Conservation (phyloP, 768 basidiomycete genomes). For the Trametes elegans region DNA sequence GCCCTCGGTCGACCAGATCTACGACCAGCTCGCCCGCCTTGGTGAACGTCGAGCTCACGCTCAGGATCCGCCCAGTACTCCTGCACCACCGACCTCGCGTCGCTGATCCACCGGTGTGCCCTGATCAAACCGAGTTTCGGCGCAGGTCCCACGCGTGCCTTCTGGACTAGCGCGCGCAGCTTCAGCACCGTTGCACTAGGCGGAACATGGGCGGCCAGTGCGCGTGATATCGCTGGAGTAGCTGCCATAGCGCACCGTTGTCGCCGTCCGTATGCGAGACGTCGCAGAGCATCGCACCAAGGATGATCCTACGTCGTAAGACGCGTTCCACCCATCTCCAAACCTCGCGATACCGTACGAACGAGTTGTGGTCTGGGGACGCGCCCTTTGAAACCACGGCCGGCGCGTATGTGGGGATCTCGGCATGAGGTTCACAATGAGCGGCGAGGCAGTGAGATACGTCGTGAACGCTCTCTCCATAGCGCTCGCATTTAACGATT, state of each 20-base stretch:
- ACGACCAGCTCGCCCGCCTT: constrained; percentile 81
- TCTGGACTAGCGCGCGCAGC: constrained; percentile 66
- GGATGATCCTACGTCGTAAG: constrained; percentile 74
- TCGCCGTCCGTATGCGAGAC: constrained; percentile 35
- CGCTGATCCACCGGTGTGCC: constrained; percentile 57
- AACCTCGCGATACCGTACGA: constrained; percentile 72
- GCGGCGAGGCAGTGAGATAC: constrained; percentile 54
- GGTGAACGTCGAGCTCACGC: constrained; percentile 72
- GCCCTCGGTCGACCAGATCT: constrained; percentile 81
- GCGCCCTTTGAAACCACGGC: constrained; percentile 22
- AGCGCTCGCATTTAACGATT: constrained; percentile 51
- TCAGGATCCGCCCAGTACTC: constrained; percentile 71
- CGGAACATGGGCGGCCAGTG: constrained; percentile 83
- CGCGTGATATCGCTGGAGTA: constrained; percentile 58
- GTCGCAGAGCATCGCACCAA: constrained; percentile 51
- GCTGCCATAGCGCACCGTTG: constrained; percentile 50
- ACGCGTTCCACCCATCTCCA: constrained; percentile 85
- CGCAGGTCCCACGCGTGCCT: constrained; percentile 25
- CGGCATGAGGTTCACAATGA: constrained; percentile 49
- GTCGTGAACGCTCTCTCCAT: constrained; percentile 50
- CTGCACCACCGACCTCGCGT: constrained; percentile 62
- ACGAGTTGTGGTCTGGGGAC: constrained; percentile 47
- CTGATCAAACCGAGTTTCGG: constrained; percentile 29
- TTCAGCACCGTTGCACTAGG: constrained; percentile 73
- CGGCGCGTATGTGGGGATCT: constrained; percentile 36